A percentile compares a stretch with the other conserved stretches of the same genome.
phyloP scores from a whole-genome alignment of 2,329 filamentous ascomycete species.

The Penicillium nordicum region DNA sequence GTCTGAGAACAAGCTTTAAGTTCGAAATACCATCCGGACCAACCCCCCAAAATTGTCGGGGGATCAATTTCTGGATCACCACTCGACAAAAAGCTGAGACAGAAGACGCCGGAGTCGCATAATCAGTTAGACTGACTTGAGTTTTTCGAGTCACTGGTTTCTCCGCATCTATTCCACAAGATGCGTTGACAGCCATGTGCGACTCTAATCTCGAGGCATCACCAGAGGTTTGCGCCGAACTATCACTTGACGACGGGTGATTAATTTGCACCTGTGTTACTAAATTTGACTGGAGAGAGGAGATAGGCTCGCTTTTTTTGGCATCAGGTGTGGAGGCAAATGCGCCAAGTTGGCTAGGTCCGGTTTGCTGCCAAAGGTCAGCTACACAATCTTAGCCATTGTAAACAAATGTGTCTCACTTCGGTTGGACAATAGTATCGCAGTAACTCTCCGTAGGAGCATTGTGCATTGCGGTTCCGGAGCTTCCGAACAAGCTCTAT shows the following conservation, averaged over 20 bases:
- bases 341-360: constrained; percentile 24
- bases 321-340: neutral
- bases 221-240: neutral
- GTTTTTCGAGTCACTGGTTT: constrained; percentile 4
- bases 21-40: constrained; percentile 58
- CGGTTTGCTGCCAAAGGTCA: constrained; percentile 21
- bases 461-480: constrained; percentile 67
- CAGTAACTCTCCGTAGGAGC: constrained; percentile 75
- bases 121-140: constrained; percentile 54
- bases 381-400: neutral
- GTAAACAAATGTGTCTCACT: constrained; percentile 33
- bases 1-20: constrained; percentile 57
- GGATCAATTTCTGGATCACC: constrained; percentile 68
- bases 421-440: constrained; percentile 71
- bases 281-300: constrained; percentile 19
- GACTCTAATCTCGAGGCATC: neutral
- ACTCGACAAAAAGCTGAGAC: constrained; percentile 88
- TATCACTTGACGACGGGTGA: constrained; percentile 7
- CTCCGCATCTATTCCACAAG: constrained; percentile 5
- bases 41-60: constrained; percentile 69
- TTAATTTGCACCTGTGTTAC: constrained; percentile 25
- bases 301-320: constrained; percentile 3
- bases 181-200: neutral
- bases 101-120: constrained; percentile 63
- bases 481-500: constrained; percentile 63